phyloP scores from a whole-genome alignment of 2,329 filamentous ascomycete genomes.

The Alternaria arborescens region DNA sequence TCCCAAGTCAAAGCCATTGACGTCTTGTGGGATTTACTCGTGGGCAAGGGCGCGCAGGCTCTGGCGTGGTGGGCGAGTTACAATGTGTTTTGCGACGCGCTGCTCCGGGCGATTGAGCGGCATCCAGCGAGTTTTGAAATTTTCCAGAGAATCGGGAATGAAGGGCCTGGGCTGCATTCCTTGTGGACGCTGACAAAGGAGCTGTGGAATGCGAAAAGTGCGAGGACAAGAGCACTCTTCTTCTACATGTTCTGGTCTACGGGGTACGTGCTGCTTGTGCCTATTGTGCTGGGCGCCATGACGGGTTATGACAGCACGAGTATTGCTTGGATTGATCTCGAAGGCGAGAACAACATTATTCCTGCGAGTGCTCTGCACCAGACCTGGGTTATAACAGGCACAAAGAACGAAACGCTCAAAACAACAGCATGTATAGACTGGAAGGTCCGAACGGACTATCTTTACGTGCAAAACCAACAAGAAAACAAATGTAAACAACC shows the following conservation, averaged over 20 bases:
- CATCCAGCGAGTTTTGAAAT: slow-evolving; percentile 46
- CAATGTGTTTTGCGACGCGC: slow-evolving; percentile 44
- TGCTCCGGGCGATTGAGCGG: slow-evolving; percentile 47
- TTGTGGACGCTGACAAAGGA: slow-evolving; percentile 39
- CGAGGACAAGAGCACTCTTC: slow-evolving; percentile 35
- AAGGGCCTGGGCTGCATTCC: slow-evolving; percentile 35
- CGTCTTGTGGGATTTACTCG: slow-evolving; percentile 45
- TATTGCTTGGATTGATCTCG: slow-evolving; percentile 38
- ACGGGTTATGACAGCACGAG: slow-evolving; percentile 48
- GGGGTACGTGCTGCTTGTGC: slow-evolving; percentile 42
- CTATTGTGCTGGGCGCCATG: slow-evolving; percentile 48
- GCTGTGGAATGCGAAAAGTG: slow-evolving; percentile 32
- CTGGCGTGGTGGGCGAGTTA: slow-evolving; percentile 43
- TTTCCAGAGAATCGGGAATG: slow-evolving; percentile 44
- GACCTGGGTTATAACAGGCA: slow-evolving; percentile 15
- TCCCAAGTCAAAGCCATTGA: slow-evolving; percentile 48
- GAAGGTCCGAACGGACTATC: background rate
- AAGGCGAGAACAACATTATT: slow-evolving; percentile 38
- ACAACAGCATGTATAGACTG: slow-evolving; percentile 16
- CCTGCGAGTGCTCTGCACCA: slow-evolving; percentile 25
- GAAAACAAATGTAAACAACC: background rate
- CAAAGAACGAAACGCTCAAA: slow-evolving; percentile 24
- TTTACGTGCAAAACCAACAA: background rate
- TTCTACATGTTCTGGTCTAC: slow-evolving; percentile 44
- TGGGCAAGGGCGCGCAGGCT: slow-evolving; percentile 46